Percentiles rank a stretch among this genome's conserved stretches.
phyloP scores from a whole-genome alignment of 2,329 filamentous ascomycete genomes.

The Beauveria brongniartii region DNA sequence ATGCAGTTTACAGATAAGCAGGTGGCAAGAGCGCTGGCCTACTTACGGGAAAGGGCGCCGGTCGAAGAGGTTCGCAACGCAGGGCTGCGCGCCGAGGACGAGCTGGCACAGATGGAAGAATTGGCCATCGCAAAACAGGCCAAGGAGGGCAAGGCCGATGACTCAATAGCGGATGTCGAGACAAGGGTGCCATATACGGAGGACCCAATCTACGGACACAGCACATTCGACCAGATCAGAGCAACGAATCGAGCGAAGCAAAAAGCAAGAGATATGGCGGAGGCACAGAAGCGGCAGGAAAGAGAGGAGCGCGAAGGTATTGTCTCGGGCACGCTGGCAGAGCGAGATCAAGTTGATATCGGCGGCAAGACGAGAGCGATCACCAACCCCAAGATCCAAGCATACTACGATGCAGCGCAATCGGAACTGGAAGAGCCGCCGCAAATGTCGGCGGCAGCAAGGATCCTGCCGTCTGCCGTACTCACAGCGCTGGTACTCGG shows the following conservation, averaged over 20 bases:
- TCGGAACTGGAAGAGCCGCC: slow-evolving; percentile 35
- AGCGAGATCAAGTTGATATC: slow-evolving; percentile 16
- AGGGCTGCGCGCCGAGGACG: slow-evolving; percentile 53
- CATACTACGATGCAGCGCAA: slow-evolving; percentile 37
- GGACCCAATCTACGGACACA: slow-evolving; percentile 49
- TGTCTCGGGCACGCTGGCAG: slow-evolving; percentile 33
- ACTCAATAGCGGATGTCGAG: slow-evolving; percentile 16
- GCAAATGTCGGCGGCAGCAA: slow-evolving; percentile 35
- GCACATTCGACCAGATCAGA: slow-evolving; percentile 49
- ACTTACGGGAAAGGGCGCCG: slow-evolving; percentile 44
- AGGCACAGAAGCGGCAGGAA: neutral
- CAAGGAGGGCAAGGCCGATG: slow-evolving; percentile 16
- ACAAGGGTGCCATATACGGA: slow-evolving; percentile 20
- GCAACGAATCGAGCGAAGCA: slow-evolving; percentile 42
- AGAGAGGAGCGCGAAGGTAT: slow-evolving; percentile 32
- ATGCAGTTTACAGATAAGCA: slow-evolving; percentile 33
- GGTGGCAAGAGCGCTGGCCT: slow-evolving; percentile 40
- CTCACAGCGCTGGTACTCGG: slow-evolving; percentile 38
- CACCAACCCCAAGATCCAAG: slow-evolving; percentile 28
- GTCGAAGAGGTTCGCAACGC: slow-evolving; percentile 56
- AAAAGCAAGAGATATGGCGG: slow-evolving; percentile 13
- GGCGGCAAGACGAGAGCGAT: slow-evolving; percentile 30
- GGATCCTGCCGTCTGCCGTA: slow-evolving; percentile 46
- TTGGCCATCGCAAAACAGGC: slow-evolving; percentile 18
- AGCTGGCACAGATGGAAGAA: slow-evolving; percentile 46